phyloP scores from a whole-genome alignment of 1,284 basidiomycete genomes.

The Apiotrichum gamsii region DNA sequence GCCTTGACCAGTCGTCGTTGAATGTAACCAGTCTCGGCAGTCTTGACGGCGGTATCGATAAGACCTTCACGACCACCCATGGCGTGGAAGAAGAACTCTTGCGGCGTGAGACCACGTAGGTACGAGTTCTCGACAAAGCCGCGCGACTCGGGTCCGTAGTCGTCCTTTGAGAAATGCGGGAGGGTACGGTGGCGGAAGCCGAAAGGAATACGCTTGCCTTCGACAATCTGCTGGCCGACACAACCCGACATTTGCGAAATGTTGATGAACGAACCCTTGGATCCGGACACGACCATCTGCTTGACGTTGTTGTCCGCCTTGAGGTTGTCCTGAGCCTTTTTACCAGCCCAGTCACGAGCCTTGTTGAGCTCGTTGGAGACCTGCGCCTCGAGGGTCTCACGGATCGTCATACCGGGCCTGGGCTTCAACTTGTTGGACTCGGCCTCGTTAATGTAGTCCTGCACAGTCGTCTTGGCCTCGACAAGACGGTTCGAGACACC shows the following conservation, averaged over 20 bases:
- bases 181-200: conserved; percentile 95
- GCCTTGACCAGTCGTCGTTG: conserved; percentile 97
- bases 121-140: conserved; percentile 99
- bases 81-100: conserved; percentile 99
- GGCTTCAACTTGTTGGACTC: conserved; percentile 77
- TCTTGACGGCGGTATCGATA: conserved; percentile 99
- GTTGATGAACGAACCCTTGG: conserved; percentile 98
- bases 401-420: conserved; percentile 95
- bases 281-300: conserved; percentile 99
- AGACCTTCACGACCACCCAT: conserved; percentile 99
- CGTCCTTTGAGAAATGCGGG: conserved; percentile 98
- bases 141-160: conserved; percentile 96
- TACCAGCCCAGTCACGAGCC: conserved; percentile 93
- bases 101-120: conserved; percentile 89
- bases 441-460: conserved; percentile 66
- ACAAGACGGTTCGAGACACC: conserved; percentile 79
- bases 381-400: conserved; percentile 92
- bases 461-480: conserved; percentile 70
- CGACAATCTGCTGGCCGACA: conserved; percentile 97
- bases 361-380: conserved; percentile 89
- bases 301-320: conserved; percentile 99
- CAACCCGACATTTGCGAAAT: conserved; percentile 99
- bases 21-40: conserved; percentile 98
- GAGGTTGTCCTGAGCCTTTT: conserved; percentile 88
- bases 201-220: conserved; percentile 96